These are phyloP conservation scores for Trichoderma pleuroti DNA, from an alignment of 2,329 filamentous ascomycete genomes.

Conservation along the genomic window DNA sequence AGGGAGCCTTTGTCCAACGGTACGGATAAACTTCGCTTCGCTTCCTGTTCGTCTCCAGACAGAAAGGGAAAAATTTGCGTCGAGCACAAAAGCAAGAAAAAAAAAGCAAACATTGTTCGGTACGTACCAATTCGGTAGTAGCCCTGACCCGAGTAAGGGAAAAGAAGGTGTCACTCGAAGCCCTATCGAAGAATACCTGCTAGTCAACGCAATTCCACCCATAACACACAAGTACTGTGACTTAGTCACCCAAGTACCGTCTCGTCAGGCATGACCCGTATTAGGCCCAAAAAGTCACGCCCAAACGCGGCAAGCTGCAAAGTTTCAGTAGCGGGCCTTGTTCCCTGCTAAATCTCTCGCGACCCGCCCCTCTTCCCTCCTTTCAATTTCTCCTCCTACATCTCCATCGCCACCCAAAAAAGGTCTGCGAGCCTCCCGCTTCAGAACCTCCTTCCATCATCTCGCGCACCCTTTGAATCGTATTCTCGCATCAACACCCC, in stretches of 20 bases:
- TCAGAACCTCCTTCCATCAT: not conserved
- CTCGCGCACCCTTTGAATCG: not conserved
- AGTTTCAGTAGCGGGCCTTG: conserved; percentile 12
- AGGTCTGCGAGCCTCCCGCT: conserved; percentile 1
- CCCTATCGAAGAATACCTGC: not conserved
- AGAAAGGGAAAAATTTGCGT: not conserved
- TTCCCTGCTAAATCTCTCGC: conserved; percentile 7
- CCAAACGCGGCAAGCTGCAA: conserved; percentile 4
- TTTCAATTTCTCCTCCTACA: conserved; percentile 19
- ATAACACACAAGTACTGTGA: not conserved
- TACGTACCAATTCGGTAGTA: conserved; percentile 2
- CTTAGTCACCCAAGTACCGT: not conserved
- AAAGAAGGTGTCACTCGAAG: not conserved
- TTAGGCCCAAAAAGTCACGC: not conserved
- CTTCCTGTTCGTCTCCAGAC: not conserved
- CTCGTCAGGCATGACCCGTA: not conserved
- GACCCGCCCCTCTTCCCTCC: conserved; percentile 17
- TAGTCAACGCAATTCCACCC: rapidly evolving
- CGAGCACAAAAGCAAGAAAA: not conserved
- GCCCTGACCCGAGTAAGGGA: not conserved
- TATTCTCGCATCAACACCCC: not conserved
- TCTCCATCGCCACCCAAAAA: conserved; percentile 7
- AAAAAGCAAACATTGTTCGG: not conserved
- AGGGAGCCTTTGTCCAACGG: not conserved
- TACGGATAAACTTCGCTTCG: conserved; percentile 10